Percentiles rank a stretch among this genome's conserved stretches.
Conservation (phyloP, 352 stramenopile genomes). For the Pythium scleroteichum region DNA sequence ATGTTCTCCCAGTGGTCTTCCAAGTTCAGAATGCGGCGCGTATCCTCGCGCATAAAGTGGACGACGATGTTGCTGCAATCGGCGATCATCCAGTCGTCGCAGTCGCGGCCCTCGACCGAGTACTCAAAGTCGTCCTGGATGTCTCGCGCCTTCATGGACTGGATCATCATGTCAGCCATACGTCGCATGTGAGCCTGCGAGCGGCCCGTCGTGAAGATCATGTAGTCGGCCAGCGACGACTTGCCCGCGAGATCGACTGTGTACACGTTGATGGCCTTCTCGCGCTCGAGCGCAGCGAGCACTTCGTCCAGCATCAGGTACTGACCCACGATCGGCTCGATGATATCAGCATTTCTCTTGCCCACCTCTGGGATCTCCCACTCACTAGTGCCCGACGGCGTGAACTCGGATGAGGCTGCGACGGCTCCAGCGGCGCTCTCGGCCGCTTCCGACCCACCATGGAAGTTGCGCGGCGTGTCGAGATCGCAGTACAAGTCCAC, state of each 20-base stretch:
- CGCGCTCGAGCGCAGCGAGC: slow-evolving; percentile 53
- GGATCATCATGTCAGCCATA: slow-evolving; percentile 87
- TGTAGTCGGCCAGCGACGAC: slow-evolving; percentile 83
- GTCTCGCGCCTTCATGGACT: slow-evolving; percentile 73
- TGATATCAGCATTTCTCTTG: slow-evolving; percentile 77
- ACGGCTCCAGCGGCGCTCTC: slow-evolving; percentile 29
- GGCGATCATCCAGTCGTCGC: slow-evolving; percentile 93
- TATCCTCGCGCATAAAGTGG: slow-evolving; percentile 83
- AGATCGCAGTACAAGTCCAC: slow-evolving; percentile 79
- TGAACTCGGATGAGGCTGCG: slow-evolving; percentile 7
- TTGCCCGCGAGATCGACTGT: slow-evolving; percentile 74
- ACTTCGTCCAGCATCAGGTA: slow-evolving; percentile 82
- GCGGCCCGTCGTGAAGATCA: slow-evolving; percentile 87
- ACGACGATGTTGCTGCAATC: slow-evolving; percentile 91
- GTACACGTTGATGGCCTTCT: slow-evolving; percentile 82
- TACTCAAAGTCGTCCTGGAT: slow-evolving; percentile 81
- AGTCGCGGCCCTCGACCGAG: slow-evolving; percentile 83
- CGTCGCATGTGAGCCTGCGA: slow-evolving; percentile 86
- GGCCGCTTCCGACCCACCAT: slow-evolving; percentile 32
- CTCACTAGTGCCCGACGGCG: slow-evolving; percentile 32
- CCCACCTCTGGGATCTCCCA: slow-evolving; percentile 68
- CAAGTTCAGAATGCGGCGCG: slow-evolving; percentile 67
- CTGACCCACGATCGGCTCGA: slow-evolving; percentile 52
- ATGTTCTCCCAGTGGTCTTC: slow-evolving; percentile 87
- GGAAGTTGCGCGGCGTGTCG: slow-evolving; percentile 78